These are phyloP conservation scores for Brettanomyces sp. DNA, from an alignment of 805 yeast genomes.

Conservation along the genomic window DNA sequence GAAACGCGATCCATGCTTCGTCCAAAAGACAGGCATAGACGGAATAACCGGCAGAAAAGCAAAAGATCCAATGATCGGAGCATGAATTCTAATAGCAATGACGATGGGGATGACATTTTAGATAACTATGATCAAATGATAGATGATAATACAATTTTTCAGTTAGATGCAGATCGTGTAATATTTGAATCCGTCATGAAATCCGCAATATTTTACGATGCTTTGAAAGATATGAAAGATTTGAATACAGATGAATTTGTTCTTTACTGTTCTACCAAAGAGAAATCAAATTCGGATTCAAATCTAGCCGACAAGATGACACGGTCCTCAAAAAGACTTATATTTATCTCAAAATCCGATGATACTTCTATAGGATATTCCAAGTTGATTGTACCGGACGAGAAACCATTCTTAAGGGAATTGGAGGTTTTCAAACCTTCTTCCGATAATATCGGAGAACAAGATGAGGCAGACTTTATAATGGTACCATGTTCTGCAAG, in stretches of 20 bases:
- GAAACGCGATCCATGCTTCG: background rate
- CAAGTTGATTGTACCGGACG: slow-evolving; percentile 57
- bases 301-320: background rate
- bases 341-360: slow-evolving; percentile 45
- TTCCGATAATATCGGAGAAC: background rate
- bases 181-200: slow-evolving; percentile 43
- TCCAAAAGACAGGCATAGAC: background rate
- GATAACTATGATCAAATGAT: slow-evolving; percentile 11
- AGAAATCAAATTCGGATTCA: too few relatives aligned
- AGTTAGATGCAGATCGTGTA: slow-evolving; percentile 31
- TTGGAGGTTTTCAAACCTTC: slow-evolving; percentile 30
- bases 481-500: slow-evolving; percentile 13
- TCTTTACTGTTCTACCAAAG: slow-evolving; percentile 29
- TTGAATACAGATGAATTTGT: slow-evolving; percentile 42
- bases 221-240: slow-evolving; percentile 48
- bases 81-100: background rate
- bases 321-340: slow-evolving; percentile 28
- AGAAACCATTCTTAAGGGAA: slow-evolving; percentile 52
- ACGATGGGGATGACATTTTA: slow-evolving; percentile 24
- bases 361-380: slow-evolving; percentile 65
- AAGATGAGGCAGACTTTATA: slow-evolving; percentile 4
- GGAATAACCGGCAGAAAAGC: background rate
- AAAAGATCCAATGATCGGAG: background rate
- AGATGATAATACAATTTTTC: slow-evolving; percentile 23
- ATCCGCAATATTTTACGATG: slow-evolving; percentile 44